A percentile compares a stretch with the other conserved stretches of the same genome.
These are phyloP conservation scores for Tillandsia leiboldiana DNA, from an alignment of 176 grass and related monocot genomes.

Conservation along the genomic window DNA sequence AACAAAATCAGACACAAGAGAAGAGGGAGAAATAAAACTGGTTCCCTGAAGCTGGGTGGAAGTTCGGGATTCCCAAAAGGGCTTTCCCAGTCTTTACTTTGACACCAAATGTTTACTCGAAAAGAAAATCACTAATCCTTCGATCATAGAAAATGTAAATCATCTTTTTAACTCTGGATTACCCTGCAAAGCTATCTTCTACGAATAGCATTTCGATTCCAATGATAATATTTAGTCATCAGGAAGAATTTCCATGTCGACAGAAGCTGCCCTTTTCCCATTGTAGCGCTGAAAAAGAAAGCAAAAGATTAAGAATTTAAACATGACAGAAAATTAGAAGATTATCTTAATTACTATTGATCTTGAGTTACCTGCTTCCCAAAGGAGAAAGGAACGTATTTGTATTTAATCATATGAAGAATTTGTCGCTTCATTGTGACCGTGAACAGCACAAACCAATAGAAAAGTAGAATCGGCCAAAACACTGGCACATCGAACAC, in stretches of 20 bases:
- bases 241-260: constrained; percentile 28
- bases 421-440: constrained; percentile 77
- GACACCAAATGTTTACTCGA: too few relatives aligned
- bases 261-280: constrained; percentile 28
- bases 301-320: neutral
- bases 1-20: too few relatives aligned
- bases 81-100: too few relatives aligned
- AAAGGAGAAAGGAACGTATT: constrained; percentile 73
- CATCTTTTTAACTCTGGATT: too few relatives aligned
- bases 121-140: too few relatives aligned
- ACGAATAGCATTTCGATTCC: constrained; percentile 14
- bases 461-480: constrained; percentile 78
- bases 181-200: neutral
- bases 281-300: constrained; percentile 41
- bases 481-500: constrained; percentile 67
- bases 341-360: neutral
- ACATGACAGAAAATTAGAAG: neutral
- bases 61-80: too few relatives aligned
- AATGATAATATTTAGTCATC: constrained; percentile 22
- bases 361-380: constrained; percentile 56
- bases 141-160: too few relatives aligned
- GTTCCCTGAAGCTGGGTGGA: too few relatives aligned
- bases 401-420: constrained; percentile 77
- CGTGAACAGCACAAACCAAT: constrained; percentile 51
- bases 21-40: too few relatives aligned